These are phyloP conservation scores for Metschnikowia hibisci DNA, from an alignment of 805 yeast species.

Conservation along the genomic window DNA sequence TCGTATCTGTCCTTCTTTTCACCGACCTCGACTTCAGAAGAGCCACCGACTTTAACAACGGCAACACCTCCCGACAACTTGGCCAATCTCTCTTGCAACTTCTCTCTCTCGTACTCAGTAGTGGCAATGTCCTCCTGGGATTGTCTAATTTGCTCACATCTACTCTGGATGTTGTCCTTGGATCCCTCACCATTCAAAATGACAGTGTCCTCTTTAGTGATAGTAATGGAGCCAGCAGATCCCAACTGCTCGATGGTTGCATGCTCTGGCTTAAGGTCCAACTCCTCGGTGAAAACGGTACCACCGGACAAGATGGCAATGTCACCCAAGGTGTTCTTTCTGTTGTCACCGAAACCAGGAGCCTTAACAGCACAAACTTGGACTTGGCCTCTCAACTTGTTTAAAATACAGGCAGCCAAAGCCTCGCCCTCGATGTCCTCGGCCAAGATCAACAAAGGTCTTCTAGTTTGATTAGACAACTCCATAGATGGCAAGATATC, in stretches of 20 bases:
- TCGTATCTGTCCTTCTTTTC: conserved; percentile 99
- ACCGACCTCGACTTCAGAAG: conserved; percentile 96
- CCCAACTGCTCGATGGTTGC: conserved; percentile 90
- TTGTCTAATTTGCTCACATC: conserved; percentile 92
- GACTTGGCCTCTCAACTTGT: conserved; percentile 97
- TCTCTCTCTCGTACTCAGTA: conserved; percentile 91
- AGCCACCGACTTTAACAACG: conserved; percentile 94
- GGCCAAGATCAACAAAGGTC: conserved; percentile 89
- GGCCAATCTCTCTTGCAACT: conserved; percentile 95
- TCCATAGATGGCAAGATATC: conserved; percentile 92
- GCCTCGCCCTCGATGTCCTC: conserved; percentile 99
- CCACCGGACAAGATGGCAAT: conserved; percentile 94
- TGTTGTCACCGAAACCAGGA: conserved; percentile 98
- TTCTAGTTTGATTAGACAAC: conserved; percentile 85
- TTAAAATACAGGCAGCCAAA: conserved; percentile 93
- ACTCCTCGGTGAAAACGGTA: conserved; percentile 86
- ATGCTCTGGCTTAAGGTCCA: conserved; percentile 92
- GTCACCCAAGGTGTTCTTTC: conserved; percentile 93
- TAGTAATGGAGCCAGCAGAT: conserved; percentile 82
- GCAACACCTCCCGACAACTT: conserved; percentile 98
- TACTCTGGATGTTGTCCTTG: conserved; percentile 71
- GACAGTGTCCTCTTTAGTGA: conserved; percentile 95
- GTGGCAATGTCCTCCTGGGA: conserved; percentile 71
- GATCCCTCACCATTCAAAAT: conserved; percentile 89
- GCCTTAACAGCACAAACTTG: conserved; percentile 97